These are phyloP conservation scores for Scopulariopsis brevicaulis DNA, from an alignment of 2,329 filamentous ascomycete genomes.

Conservation along the genomic window DNA sequence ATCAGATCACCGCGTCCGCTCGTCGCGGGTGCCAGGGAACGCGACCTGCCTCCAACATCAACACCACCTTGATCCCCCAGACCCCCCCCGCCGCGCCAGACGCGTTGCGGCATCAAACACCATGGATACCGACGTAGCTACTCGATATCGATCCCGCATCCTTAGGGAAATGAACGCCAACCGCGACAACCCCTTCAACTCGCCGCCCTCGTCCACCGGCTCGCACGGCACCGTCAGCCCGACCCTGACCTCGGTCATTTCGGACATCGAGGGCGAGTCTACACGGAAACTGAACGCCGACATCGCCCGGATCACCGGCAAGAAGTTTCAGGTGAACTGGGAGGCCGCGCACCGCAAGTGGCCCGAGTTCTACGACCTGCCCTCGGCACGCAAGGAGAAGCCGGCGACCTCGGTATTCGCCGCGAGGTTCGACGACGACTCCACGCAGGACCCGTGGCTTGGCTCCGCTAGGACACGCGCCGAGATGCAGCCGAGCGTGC, in stretches of 20 bases:
- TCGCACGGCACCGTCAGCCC: conserved; percentile 45
- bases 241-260: conserved; percentile 40
- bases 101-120: background rate
- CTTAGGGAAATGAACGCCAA: conserved; percentile 40
- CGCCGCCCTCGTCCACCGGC: conserved; percentile 45
- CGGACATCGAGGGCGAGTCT: conserved; percentile 40
- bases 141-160: conserved; percentile 33
- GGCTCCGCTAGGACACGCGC: conserved; percentile 28
- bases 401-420: conserved; percentile 20
- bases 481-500: conserved; percentile 42
- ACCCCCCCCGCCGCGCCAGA: background rate
- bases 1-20: background rate
- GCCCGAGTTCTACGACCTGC: conserved; percentile 36
- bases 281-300: conserved; percentile 38
- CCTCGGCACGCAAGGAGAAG: conserved; percentile 31
- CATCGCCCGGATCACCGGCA: conserved; percentile 27
- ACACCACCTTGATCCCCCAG: background rate
- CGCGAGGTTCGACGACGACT: conserved; percentile 25
- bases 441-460: conserved; percentile 27
- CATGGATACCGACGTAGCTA: conserved; percentile 28
- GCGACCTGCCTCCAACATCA: background rate
- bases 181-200: conserved; percentile 45
- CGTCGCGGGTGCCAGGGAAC: conserved; percentile 2
- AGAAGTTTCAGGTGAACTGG: conserved; percentile 29
- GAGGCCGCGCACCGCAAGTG: conserved; percentile 37